These are phyloP conservation scores for Lotus japonicus DNA, from an alignment of 306 rosid species.

Conservation along the genomic window DNA sequence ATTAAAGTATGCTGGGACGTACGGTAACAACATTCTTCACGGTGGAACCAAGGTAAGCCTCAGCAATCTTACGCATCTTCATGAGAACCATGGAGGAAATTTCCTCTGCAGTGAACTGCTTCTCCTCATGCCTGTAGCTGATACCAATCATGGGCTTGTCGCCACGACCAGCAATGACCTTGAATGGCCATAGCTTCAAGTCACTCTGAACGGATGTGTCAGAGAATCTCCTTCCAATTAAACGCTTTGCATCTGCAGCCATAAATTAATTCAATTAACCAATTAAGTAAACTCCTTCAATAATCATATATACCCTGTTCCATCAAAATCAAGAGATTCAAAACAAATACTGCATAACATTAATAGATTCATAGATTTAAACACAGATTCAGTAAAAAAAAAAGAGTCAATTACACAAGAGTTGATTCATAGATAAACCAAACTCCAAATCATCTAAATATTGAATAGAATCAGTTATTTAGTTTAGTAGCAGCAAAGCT, in stretches of 20 bases:
- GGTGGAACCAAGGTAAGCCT: constrained; percentile 48
- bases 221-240: constrained; percentile 49
- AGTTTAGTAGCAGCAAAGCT: too few species aligned
- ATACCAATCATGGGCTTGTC: constrained; percentile 66
- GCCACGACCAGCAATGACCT: constrained; percentile 40
- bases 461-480: too few species aligned
- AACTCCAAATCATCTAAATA: too few species aligned
- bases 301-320: too few species aligned
- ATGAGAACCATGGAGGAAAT: constrained; percentile 64
- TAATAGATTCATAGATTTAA: too few species aligned
- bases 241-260: constrained; percentile 27
- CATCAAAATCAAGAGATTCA: too few species aligned
- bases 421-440: too few species aligned
- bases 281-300: too few species aligned
- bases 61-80: constrained; percentile 67
- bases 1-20: constrained; percentile 61
- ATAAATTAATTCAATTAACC: too few species aligned
- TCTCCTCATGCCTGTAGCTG: constrained; percentile 51
- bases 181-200: constrained; percentile 65
- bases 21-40: constrained; percentile 62
- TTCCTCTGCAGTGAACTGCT: constrained; percentile 59
- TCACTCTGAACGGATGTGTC: constrained; percentile 59
- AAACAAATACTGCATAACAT: too few species aligned
- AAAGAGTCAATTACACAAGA: too few species aligned
- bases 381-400: too few species aligned